A percentile compares a stretch with the other conserved stretches of the same genome.
These are phyloP conservation scores for Helichrysum umbraculigerum DNA, from an alignment of 129 eudicot species.

Conservation along the genomic window DNA sequence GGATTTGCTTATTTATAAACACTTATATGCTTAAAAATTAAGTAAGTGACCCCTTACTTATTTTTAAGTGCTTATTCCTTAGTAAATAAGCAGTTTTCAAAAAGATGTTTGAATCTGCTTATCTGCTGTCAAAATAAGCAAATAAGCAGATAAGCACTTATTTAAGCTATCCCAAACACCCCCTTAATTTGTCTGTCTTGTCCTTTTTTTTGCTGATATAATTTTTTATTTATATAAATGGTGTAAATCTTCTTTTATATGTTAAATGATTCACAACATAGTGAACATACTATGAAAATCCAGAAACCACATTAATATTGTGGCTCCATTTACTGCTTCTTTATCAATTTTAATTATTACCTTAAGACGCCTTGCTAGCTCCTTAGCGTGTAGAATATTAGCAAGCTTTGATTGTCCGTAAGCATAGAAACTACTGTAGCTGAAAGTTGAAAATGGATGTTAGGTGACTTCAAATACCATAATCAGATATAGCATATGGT, in stretches of 20 bases:
- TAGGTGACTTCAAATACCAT: not conserved
- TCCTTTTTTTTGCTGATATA: not conserved
- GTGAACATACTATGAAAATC: too few species aligned
- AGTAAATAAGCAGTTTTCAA: too few species aligned
- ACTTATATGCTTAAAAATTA: too few species aligned
- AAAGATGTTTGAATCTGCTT: too few species aligned
- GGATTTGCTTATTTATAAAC: too few species aligned
- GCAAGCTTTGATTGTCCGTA: conserved; percentile 51
- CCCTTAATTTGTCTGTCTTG: not conserved
- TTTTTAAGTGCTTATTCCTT: too few species aligned
- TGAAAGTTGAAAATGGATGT: not conserved
- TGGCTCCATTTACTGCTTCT: not conserved
- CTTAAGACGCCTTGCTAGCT: conserved; percentile 42
- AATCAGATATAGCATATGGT: not conserved
- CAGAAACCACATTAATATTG: not conserved
- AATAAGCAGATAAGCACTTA: too few species aligned
- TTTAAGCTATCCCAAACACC: too few species aligned
- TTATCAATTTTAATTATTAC: conserved; percentile 9
- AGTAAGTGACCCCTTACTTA: too few species aligned
- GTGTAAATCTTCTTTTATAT: not conserved
- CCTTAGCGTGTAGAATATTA: conserved; percentile 39
- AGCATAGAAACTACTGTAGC: conserved; percentile 12
- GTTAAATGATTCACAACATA: not conserved
- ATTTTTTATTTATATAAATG: not conserved
- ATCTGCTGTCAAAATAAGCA: too few species aligned